phyloP scores from a whole-genome alignment of 495 filamentous ascomycete genomes.

The Penicillium ochrochloron region DNA sequence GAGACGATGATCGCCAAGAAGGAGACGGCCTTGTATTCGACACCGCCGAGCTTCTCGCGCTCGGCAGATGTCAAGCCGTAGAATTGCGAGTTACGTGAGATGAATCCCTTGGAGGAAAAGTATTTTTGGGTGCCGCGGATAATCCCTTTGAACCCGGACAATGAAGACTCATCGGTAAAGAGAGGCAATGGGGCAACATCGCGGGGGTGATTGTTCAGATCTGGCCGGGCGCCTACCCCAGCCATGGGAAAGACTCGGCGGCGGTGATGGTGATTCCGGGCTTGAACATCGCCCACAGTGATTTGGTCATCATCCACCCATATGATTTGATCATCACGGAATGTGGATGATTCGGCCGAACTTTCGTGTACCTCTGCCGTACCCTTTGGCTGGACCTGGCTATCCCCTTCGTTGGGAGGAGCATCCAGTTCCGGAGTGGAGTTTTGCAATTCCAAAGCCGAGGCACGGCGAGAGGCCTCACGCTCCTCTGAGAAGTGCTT shows the following conservation, averaged over 20 bases:
- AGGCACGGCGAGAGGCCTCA: slow-evolving; percentile 20
- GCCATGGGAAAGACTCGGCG: slow-evolving; percentile 56
- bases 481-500: slow-evolving; percentile 58
- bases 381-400: background rate
- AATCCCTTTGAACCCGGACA: slow-evolving; percentile 32
- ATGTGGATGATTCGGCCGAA: slow-evolving; percentile 6
- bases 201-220: slow-evolving; percentile 46
- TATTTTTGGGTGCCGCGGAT: slow-evolving; percentile 42
- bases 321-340: slow-evolving; percentile 20
- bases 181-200: slow-evolving; percentile 32
- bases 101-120: slow-evolving; percentile 48
- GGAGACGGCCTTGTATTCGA: slow-evolving; percentile 79
- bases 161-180: slow-evolving; percentile 19
- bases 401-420: background rate
- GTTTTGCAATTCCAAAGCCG: slow-evolving; percentile 18
- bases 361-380: slow-evolving; percentile 2
- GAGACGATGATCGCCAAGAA: slow-evolving; percentile 73
- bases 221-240: slow-evolving; percentile 57
- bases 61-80: slow-evolving; percentile 68
- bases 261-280: slow-evolving; percentile 36
- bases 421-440: slow-evolving; percentile 12
- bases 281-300: slow-evolving; percentile 35
- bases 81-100: slow-evolving; percentile 76
- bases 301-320: slow-evolving; percentile 41
- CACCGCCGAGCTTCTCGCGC: slow-evolving; percentile 73